Evolutionary conservation across 768 basidiomycete genomes (phyloP).

Genomic region (Gloeophyllum trabeum): DNA sequence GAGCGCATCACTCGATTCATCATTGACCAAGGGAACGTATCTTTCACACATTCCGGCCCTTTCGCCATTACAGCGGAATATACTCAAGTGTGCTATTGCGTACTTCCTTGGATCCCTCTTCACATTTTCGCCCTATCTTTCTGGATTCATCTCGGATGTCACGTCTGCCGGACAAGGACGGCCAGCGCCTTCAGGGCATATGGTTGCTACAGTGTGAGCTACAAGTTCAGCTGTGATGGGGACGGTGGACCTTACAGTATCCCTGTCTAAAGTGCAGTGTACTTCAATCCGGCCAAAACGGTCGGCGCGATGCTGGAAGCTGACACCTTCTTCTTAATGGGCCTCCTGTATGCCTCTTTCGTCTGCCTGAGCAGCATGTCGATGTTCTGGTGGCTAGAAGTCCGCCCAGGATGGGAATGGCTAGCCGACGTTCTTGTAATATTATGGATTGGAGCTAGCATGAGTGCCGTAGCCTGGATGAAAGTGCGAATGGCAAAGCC

Average conservation of each 20-base stretch:
- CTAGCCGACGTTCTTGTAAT: slow-evolving; percentile 67
- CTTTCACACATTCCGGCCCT: slow-evolving; percentile 22
- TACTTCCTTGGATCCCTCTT: slow-evolving; percentile 88
- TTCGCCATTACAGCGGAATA: slow-evolving; percentile 48
- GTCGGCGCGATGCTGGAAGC: slow-evolving; percentile 91
- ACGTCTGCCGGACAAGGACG: slow-evolving; percentile 31
- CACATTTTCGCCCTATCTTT: slow-evolving; percentile 76
- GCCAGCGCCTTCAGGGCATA: slow-evolving; percentile 77
- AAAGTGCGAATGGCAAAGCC: slow-evolving; percentile 89
- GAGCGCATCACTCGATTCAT: too few species aligned
- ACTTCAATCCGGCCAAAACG: slow-evolving; percentile 92
- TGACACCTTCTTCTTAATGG: slow-evolving; percentile 65
- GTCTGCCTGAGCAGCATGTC: slow-evolving; percentile 70
- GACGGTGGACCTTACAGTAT: slow-evolving; percentile 52
- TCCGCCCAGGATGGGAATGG: slow-evolving; percentile 58
- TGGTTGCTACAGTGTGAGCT: slow-evolving; percentile 85
- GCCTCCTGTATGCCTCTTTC: slow-evolving; percentile 57
- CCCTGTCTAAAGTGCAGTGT: slow-evolving; percentile 44
- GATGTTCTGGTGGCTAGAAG: slow-evolving; percentile 72
- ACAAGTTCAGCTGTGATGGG: slow-evolving; percentile 58
- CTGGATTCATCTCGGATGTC: slow-evolving; percentile 54
- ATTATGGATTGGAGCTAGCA: slow-evolving; percentile 74
- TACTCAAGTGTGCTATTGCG: slow-evolving; percentile 85
- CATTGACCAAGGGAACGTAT: too few species aligned
- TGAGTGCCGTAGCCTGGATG: slow-evolving; percentile 79